phyloP scores from a whole-genome alignment of 2,329 filamentous ascomycete species.

The Trichoderma lentiforme region DNA sequence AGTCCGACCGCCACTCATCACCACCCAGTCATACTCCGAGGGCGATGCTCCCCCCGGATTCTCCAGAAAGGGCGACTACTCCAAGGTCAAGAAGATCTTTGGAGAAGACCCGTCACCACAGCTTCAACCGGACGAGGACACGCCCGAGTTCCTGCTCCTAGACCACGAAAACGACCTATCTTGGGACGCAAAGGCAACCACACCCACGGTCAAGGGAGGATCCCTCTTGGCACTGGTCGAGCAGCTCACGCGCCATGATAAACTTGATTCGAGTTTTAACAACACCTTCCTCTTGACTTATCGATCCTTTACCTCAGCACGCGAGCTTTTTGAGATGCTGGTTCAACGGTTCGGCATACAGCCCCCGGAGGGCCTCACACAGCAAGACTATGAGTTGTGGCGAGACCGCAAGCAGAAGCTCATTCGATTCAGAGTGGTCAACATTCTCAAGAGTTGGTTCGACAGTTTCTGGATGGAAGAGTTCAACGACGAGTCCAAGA shows the following conservation, averaged over 20 bases:
- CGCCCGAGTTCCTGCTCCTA: constrained; percentile 77
- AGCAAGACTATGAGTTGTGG: constrained; percentile 80
- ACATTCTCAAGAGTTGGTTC: constrained; percentile 97
- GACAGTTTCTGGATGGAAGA: constrained; percentile 99
- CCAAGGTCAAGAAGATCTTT: constrained; percentile 64
- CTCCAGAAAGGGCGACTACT: constrained; percentile 58
- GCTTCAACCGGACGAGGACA: constrained; percentile 63
- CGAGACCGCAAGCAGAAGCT: constrained; percentile 92
- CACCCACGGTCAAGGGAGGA: constrained; percentile 79
- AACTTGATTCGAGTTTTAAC: constrained; percentile 92
- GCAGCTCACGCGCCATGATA: constrained; percentile 92
- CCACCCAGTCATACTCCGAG: constrained; percentile 63
- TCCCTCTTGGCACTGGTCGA: constrained; percentile 87
- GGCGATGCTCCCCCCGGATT: constrained; percentile 51
- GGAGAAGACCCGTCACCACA: constrained; percentile 60
- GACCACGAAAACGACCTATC: constrained; percentile 87
- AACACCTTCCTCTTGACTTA: constrained; percentile 98
- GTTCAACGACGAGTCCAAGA: constrained; percentile 75
- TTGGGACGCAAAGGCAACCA: constrained; percentile 78
- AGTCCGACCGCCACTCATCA: constrained; percentile 46
- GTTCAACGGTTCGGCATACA: constrained; percentile 91
- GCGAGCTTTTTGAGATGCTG: constrained; percentile 87
- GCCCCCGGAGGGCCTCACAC: constrained; percentile 75
- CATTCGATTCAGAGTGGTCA: constrained; percentile 93
- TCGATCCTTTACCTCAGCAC: constrained; percentile 85